Evolutionary conservation across 305 asterid species (phyloP).

Genomic region (Caryopteris hybrid): DNA sequence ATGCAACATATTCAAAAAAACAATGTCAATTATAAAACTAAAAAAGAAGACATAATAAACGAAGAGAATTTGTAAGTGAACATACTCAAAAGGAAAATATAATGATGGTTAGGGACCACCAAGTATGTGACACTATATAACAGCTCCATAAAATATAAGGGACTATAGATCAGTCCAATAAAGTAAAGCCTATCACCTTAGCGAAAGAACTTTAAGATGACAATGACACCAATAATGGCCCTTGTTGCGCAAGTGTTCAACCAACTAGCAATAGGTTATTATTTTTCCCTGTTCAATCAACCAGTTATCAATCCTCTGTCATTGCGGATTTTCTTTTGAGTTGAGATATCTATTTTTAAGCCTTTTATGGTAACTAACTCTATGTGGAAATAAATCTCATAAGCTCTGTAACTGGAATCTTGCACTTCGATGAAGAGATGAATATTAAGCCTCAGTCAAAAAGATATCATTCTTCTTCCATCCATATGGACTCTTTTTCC

Average conservation of each 20-base stretch:
- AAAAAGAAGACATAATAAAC: conserved; percentile 10
- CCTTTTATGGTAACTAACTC: neutral
- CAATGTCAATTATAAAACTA: neutral
- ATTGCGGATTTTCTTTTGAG: neutral
- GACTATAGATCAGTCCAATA: neutral
- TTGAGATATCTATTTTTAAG: neutral
- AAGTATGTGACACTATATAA: neutral
- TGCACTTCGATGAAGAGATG: neutral
- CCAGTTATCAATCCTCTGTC: neutral
- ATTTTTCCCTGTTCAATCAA: neutral
- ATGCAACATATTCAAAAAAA: conserved; percentile 25
- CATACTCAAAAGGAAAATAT: neutral
- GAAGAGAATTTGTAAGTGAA: neutral
- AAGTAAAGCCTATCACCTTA: neutral
- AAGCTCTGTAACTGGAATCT: neutral
- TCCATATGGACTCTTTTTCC: neutral
- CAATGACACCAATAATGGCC: neutral
- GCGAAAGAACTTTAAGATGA: conserved; percentile 7
- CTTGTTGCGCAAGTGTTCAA: neutral
- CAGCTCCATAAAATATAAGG: neutral
- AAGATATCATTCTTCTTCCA: conserved; percentile 1
- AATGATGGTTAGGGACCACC: neutral
- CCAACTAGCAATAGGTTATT: neutral
- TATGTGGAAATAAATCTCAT: neutral
- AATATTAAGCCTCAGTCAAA: neutral